A percentile compares a stretch with the other conserved stretches of the same genome.
Conservation (phyloP, 768 basidiomycete genomes). For the Porphyrellus cyaneotinctus region DNA sequence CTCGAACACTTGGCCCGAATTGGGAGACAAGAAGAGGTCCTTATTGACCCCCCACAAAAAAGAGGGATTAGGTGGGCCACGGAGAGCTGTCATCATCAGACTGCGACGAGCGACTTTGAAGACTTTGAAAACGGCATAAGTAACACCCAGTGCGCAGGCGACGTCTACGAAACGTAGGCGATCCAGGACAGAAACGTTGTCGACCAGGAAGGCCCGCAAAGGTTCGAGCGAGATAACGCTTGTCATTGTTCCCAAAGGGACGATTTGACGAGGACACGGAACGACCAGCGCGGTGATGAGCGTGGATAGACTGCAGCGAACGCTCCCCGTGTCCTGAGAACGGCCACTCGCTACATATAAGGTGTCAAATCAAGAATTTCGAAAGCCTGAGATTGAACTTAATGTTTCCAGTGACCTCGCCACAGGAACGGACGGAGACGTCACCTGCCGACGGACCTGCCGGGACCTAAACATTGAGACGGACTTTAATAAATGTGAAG, state of each 20-base stretch:
- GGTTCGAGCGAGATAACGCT: not conserved
- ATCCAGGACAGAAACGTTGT: not conserved
- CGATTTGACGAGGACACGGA: too few species aligned
- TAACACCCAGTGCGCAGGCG: not conserved
- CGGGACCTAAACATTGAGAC: too few species aligned
- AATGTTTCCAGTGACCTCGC: too few species aligned
- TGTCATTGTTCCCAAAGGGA: not conserved
- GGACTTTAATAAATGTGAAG: too few species aligned
- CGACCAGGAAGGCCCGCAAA: not conserved
- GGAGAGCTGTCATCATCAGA: conserved; percentile 19
- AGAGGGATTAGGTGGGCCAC: conserved; percentile 18
- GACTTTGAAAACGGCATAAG: conserved; percentile 10
- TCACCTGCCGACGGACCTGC: too few species aligned
- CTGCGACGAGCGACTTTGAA: not conserved
- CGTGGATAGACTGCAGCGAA: too few species aligned
- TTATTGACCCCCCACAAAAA: conserved; percentile 17
- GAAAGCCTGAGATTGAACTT: too few species aligned
- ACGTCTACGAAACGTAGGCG: not conserved
- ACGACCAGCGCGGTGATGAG: too few species aligned
- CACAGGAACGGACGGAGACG: too few species aligned
- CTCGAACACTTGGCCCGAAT: conserved; percentile 38
- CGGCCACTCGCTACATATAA: too few species aligned
- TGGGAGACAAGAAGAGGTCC: not conserved
- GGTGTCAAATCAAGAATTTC: too few species aligned
- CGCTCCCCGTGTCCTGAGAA: too few species aligned